phyloP scores from a whole-genome alignment of 192 early-diverging fungal species.

The Phycomyces nitens region DNA sequence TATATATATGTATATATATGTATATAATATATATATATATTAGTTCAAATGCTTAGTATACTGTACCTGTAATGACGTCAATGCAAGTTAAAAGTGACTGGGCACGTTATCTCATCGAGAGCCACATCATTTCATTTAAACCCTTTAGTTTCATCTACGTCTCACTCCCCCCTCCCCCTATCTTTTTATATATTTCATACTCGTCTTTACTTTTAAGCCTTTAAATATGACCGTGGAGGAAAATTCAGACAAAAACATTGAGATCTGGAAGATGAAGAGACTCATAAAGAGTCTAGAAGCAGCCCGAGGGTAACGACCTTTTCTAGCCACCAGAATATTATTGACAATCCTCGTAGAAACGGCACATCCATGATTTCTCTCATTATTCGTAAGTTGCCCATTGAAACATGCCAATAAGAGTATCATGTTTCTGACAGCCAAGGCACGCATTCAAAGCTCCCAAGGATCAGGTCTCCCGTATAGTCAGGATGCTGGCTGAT shows the following conservation, averaged over 20 bases:
- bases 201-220: not conserved
- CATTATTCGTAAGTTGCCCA: slow-evolving; percentile 70
- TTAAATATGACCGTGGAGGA: slow-evolving; percentile 32
- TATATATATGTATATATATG: no score
- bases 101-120: no score
- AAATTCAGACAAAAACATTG: slow-evolving; percentile 80
- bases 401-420: no score
- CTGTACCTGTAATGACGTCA: no score
- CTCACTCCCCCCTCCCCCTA: not conserved
- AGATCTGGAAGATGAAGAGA: slow-evolving; percentile 98
- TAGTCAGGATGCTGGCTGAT: slow-evolving; percentile 90
- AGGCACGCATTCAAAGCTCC: slow-evolving; percentile 49
- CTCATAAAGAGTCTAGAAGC: slow-evolving; percentile 94
- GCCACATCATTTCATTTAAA: not conserved
- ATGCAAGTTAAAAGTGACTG: no score
- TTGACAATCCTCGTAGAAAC: slow-evolving; percentile 63
- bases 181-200: not conserved
- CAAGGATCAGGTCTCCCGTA: slow-evolving; percentile 86
- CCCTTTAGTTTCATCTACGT: not conserved
- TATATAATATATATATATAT: no score
- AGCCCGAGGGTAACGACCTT: slow-evolving; percentile 75
- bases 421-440: no score
- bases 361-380: slow-evolving; percentile 99
- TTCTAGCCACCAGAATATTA: not conserved
- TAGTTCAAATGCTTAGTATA: no score